phyloP scores from a whole-genome alignment of 306 rosid genomes.

The Cucumis cinereus region DNA sequence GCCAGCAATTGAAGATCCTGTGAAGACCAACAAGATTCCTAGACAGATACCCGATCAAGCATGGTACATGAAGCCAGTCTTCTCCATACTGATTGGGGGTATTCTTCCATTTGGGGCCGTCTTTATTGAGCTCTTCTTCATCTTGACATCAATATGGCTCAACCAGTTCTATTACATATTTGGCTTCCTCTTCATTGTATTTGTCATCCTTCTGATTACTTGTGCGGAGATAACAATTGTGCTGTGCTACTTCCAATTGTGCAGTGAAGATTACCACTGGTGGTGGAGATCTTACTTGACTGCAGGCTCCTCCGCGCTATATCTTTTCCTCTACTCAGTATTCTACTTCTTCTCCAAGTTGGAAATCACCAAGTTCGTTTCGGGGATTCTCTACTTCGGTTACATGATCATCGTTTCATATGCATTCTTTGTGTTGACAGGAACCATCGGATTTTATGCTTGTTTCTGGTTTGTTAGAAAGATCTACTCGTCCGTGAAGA shows the following conservation, averaged over 20 bases:
- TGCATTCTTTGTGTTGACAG: slow-evolving; percentile 86
- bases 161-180: slow-evolving; percentile 98
- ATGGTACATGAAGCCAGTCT: slow-evolving; percentile 94
- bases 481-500: slow-evolving; percentile 95
- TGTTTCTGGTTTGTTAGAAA: slow-evolving; percentile 96
- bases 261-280: slow-evolving; percentile 99
- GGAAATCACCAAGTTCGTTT: slow-evolving; percentile 84
- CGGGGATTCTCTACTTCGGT: slow-evolving; percentile 88
- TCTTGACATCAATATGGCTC: slow-evolving; percentile 96
- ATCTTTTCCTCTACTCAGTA: slow-evolving; percentile 86
- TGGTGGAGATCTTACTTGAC: slow-evolving; percentile 99
- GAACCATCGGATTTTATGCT: slow-evolving; percentile 94
- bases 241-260: slow-evolving; percentile 97
- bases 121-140: slow-evolving; percentile 94
- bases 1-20: slow-evolving; percentile 90
- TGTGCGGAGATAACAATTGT: slow-evolving; percentile 95
- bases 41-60: slow-evolving; percentile 96
- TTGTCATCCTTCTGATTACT: slow-evolving; percentile 74
- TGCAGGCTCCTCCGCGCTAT: slow-evolving; percentile 91
- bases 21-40: slow-evolving; percentile 95
- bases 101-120: slow-evolving; percentile 99
- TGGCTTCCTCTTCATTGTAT: slow-evolving; percentile 94
- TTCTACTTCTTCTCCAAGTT: slow-evolving; percentile 94
- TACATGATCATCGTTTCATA: slow-evolving; percentile 81
- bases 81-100: slow-evolving; percentile 94